Conservation (phyloP, 2,329 filamentous ascomycete genomes). For the Lizonia empirigonia region DNA sequence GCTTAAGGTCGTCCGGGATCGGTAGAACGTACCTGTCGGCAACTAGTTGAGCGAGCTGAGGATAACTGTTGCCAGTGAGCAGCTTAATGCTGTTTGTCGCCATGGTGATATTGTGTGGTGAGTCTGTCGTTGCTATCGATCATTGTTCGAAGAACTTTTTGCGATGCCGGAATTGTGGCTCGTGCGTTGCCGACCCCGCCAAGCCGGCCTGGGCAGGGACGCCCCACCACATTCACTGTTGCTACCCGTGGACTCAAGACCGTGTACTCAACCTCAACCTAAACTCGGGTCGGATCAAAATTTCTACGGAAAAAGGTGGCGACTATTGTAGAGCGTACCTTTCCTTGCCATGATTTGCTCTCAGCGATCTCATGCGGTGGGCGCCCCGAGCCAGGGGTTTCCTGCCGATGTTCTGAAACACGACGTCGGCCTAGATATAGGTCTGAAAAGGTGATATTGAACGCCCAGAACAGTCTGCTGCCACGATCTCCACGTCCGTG, state of each 20-base stretch:
- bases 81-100: constrained; percentile 76
- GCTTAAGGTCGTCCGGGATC: constrained; percentile 7
- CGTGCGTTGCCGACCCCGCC: constrained; percentile 12
- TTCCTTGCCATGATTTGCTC: background rate
- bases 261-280: no score
- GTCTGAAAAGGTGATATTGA: background rate
- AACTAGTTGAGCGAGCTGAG: constrained; percentile 71
- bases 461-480: constrained; percentile 1
- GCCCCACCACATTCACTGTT: background rate
- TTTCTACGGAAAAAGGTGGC: background rate
- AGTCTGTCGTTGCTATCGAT: constrained; percentile 20
- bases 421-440: background rate
- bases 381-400: background rate
- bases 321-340: background rate
- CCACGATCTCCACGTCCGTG: background rate
- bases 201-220: no score
- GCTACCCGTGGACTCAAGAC: no score
- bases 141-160: constrained; percentile 4
- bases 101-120: constrained; percentile 54
- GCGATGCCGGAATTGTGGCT: no score
- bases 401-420: background rate
- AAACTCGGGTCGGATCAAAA: background rate
- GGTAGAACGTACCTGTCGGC: constrained; percentile 63
- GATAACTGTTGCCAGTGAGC: constrained; percentile 76
- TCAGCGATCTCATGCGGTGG: background rate